Base-by-base conservation (phyloP, 2,329 filamentous ascomycete genomes). In the Ophiosphaerella korrae region DNA sequence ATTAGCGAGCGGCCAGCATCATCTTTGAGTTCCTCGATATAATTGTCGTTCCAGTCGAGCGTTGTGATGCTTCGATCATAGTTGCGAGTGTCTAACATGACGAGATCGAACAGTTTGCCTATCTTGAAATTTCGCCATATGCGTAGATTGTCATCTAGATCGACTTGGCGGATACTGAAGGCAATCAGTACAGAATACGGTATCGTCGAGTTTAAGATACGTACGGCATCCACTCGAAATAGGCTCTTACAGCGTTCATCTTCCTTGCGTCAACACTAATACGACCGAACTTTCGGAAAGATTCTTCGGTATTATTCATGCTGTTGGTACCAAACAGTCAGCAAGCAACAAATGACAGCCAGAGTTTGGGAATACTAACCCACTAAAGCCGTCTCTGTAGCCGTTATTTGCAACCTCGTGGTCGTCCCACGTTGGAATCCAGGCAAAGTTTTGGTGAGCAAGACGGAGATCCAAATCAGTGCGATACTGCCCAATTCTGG, bases 1-100 rank as follows among this genome's bases (percentile, higher is more conserved):
- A 91, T 90, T 55, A 91, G 73, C 0, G 81, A 81, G 3, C 88
- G 81, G 8, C 83, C 81, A 6, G 86, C 82, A 50, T 90, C 86
- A 58, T 89, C 81, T 23, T 77, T 82, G 50, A 90, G 84, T 2
- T 76, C 60, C 43, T 81, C 75, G 37, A 87, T 75, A 62, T 88
- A 88, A 32, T 82, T 74, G 5, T 80, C 78, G 61, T 88, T 88
- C 78, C 80, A 51, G 1, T 57, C 33, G 0, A 52, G 45, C 2
- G 59, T 68, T 3, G 50, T 61, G 42, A 75, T 74, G 7, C 57
- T 62, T 5, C 71, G 64, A 49, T 76, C 74, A 49, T 77, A 75
- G 55, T 74, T 71, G 12, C 73, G 63, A 0, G 73, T 77, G 45
- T 77, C 75, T 7, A 77, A 68, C 66, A 77, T 76, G 46, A 77